A percentile compares a stretch with the other conserved stretches of the same genome.
Conservation (phyloP, 371 early-diverging fungal genomes). For the Fennellomyces sp. region DNA sequence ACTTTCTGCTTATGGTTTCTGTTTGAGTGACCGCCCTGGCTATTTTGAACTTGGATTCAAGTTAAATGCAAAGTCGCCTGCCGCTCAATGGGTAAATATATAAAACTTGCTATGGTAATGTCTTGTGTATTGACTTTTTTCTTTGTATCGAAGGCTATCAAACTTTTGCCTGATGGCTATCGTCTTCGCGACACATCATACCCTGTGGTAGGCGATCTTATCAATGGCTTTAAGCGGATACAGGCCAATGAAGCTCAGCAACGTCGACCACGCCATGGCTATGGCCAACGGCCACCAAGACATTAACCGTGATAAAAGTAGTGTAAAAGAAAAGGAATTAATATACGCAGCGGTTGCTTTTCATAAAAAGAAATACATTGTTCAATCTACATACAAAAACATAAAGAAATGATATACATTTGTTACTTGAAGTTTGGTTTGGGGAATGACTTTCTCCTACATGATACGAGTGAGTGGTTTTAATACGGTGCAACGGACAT, state of each 20-base stretch:
- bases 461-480: too few species aligned
- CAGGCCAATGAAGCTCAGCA: conserved; percentile 24
- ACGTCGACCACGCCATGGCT: conserved; percentile 7
- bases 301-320: not conserved
- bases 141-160: too few species aligned
- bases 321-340: conserved; percentile 4
- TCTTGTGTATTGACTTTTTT: too few species aligned
- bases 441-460: too few species aligned
- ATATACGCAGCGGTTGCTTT: too few species aligned
- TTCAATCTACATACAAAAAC: too few species aligned
- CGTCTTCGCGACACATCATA: conserved; percentile 58
- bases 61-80: conserved; percentile 35
- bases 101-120: not conserved
- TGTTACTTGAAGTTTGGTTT: too few species aligned
- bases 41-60: conserved; percentile 57
- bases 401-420: too few species aligned
- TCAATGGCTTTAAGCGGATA: conserved; percentile 69
- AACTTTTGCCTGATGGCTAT: conserved; percentile 67
- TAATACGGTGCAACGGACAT: too few species aligned
- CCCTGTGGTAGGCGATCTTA: conserved; percentile 59
- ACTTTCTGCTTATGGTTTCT: conserved; percentile 62
- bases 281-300: not conserved
- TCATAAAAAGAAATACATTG: too few species aligned
- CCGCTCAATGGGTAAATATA: conserved; percentile 40
- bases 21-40: conserved; percentile 52